phyloP scores from a whole-genome alignment of 768 basidiomycete species.

The Termitomyces sp. region DNA sequence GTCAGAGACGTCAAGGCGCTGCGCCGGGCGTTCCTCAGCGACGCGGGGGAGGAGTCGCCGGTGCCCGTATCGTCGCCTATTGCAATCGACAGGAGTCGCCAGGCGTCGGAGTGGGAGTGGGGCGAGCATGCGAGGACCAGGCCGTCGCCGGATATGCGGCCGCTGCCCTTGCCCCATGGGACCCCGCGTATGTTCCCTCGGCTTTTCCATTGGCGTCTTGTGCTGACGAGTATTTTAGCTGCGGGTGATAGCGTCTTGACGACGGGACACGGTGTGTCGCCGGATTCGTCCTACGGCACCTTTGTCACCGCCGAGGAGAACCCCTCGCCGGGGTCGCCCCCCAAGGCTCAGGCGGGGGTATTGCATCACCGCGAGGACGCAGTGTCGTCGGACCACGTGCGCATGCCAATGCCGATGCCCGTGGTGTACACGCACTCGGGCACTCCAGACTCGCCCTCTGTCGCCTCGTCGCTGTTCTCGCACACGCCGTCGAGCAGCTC shows the following conservation, averaged over 20 bases:
- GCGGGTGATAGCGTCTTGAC: not conserved
- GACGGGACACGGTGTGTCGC: not conserved
- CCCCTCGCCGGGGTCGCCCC: not conserved
- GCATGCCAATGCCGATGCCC: constrained; percentile 34
- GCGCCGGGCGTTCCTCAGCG: constrained; percentile 25
- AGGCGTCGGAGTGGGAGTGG: constrained; percentile 10
- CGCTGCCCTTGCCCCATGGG: constrained; percentile 19
- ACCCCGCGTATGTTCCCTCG: constrained; percentile 17
- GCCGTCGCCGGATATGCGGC: constrained; percentile 37
- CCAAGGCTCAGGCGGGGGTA: no score
- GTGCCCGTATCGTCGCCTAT: constrained; percentile 1
- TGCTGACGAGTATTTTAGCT: not conserved
- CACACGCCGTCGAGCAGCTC: constrained; percentile 20
- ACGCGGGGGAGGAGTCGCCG: constrained; percentile 12
- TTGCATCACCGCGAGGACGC: constrained; percentile 26
- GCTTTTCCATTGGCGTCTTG: not conserved
- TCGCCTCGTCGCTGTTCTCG: constrained; percentile 19
- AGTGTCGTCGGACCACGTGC: constrained; percentile 20
- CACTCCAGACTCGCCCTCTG: constrained; percentile 15
- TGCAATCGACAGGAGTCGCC: constrained; percentile 5
- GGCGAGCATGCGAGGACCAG: constrained; percentile 6
- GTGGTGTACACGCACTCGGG: constrained; percentile 26
- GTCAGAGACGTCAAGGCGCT: constrained; percentile 39
- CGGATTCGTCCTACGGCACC: constrained; percentile 5
- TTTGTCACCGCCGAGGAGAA: constrained; percentile 18